Percentiles rank a stretch among this genome's conserved stretches.
These are phyloP conservation scores for Anthracocystis setariae DNA, from an alignment of 1,284 basidiomycete genomes.

Conservation along the genomic window DNA sequence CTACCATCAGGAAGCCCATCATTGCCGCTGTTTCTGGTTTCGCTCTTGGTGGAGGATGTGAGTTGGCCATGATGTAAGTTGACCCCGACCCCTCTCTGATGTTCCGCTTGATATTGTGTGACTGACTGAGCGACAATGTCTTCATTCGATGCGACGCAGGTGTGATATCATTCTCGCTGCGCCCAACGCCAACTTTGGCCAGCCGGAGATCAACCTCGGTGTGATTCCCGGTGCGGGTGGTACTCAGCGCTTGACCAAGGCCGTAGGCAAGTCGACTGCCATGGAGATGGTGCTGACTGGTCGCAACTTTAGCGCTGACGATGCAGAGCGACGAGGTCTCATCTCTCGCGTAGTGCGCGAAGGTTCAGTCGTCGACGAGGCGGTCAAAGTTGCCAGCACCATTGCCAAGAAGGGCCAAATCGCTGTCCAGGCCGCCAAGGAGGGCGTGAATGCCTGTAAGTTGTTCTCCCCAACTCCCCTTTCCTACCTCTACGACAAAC, in stretches of 20 bases:
- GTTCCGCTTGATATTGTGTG: neutral
- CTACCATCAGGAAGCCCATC: slow-evolving; percentile 85
- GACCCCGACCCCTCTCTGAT: slow-evolving; percentile 8
- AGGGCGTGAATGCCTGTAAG: slow-evolving; percentile 89
- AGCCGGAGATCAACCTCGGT: slow-evolving; percentile 97
- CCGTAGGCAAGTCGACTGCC: slow-evolving; percentile 90
- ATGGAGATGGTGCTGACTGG: slow-evolving; percentile 97
- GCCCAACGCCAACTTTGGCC: slow-evolving; percentile 90
- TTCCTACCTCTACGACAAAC: no score
- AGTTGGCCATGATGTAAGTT: slow-evolving; percentile 86
- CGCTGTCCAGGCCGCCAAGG: slow-evolving; percentile 90
- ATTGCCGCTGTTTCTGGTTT: slow-evolving; percentile 96
- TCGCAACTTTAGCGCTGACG: slow-evolving; percentile 75
- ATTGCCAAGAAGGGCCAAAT: slow-evolving; percentile 88
- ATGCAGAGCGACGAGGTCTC: slow-evolving; percentile 87
- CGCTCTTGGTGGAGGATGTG: slow-evolving; percentile 95
- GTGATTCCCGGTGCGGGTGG: slow-evolving; percentile 91
- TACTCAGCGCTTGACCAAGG: slow-evolving; percentile 82
- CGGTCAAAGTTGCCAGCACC: slow-evolving; percentile 80
- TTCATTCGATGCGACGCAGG: slow-evolving; percentile 52
- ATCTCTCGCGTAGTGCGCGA: slow-evolving; percentile 79
- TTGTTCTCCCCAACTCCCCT: slow-evolving; percentile 21
- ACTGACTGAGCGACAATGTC: neutral
- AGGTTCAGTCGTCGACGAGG: slow-evolving; percentile 84
- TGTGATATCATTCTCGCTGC: slow-evolving; percentile 96